A percentile compares a stretch with the other conserved stretches of the same genome.
Conservation (phyloP, 352 stramenopile species). For the Phytopythium sindhum region DNA sequence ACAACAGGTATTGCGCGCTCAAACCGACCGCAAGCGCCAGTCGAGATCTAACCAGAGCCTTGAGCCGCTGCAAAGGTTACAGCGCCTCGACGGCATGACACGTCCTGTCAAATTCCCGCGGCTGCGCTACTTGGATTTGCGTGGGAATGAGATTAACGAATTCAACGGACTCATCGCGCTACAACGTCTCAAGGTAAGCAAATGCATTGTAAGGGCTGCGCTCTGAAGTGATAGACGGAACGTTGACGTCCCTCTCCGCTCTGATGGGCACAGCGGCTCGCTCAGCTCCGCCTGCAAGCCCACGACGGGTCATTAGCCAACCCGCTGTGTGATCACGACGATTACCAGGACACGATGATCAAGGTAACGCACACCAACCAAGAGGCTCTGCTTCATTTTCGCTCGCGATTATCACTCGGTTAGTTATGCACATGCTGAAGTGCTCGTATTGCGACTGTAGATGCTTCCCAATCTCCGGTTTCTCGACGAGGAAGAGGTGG, state of each 20-base stretch:
- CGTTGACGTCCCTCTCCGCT: background rate
- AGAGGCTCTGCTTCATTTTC: background rate
- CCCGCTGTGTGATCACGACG: conserved; percentile 53
- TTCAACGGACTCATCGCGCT: conserved; percentile 37
- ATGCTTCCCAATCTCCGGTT: conserved; percentile 13
- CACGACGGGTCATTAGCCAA: conserved; percentile 54
- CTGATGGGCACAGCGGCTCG: conserved; percentile 28
- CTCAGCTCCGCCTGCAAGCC: conserved; percentile 58
- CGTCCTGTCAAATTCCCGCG: conserved; percentile 70
- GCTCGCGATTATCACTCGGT: background rate
- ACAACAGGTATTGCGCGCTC: conserved; percentile 81
- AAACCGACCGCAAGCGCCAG: too few species aligned
- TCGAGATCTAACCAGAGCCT: too few species aligned
- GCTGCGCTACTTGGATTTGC: conserved; percentile 67
- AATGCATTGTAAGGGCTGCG: background rate
- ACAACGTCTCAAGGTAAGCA: conserved; percentile 48
- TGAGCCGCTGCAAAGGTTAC: conserved; percentile 23
- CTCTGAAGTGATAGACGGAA: background rate
- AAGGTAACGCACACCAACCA: conserved; percentile 20
- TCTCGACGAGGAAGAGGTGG: conserved; percentile 70
- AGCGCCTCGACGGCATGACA: conserved; percentile 44
- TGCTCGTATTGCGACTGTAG: background rate
- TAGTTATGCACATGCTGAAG: background rate
- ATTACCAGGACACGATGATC: conserved; percentile 49
- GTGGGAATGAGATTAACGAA: conserved; percentile 53